Evolutionary conservation across 2,329 filamentous ascomycete genomes (phyloP).

Genomic region (Clathrospora elynae): DNA sequence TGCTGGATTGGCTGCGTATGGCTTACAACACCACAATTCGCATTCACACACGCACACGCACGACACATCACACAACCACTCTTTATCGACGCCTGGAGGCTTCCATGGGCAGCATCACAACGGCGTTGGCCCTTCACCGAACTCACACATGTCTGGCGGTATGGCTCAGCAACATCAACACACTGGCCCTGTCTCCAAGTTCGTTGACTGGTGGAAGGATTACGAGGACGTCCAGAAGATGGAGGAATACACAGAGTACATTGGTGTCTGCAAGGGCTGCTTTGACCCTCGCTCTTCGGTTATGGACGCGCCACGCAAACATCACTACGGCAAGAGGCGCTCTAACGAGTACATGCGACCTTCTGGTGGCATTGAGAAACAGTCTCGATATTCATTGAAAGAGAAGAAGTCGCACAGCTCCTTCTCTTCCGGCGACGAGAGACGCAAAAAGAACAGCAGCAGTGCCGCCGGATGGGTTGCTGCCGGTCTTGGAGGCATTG

Average conservation of each 20-base stretch:
- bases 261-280: slow-evolving; percentile 68
- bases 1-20: slow-evolving; percentile 56
- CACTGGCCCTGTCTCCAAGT: slow-evolving; percentile 60
- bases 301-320: slow-evolving; percentile 63
- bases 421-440: slow-evolving; percentile 39
- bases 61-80: slow-evolving; percentile 28
- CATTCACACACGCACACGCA: slow-evolving; percentile 27
- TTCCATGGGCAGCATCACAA: slow-evolving; percentile 34
- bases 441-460: slow-evolving; percentile 51
- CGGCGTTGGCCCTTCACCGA: slow-evolving; percentile 24
- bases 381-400: slow-evolving; percentile 57
- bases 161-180: slow-evolving; percentile 59
- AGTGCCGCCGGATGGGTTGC: slow-evolving; percentile 58
- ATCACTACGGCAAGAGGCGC: slow-evolving; percentile 57
- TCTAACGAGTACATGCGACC: slow-evolving; percentile 52
- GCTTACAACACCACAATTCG: slow-evolving; percentile 50
- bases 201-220: slow-evolving; percentile 67
- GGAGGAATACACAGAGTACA: slow-evolving; percentile 70
- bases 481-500: slow-evolving; percentile 60
- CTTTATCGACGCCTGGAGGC: slow-evolving; percentile 38
- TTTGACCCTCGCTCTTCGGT: slow-evolving; percentile 65
- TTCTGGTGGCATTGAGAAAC: slow-evolving; percentile 62
- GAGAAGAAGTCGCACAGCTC: slow-evolving; percentile 42
- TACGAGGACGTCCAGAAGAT: slow-evolving; percentile 68
- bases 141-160: slow-evolving; percentile 35